These are phyloP conservation scores for Pythium chondricola DNA, from an alignment of 352 stramenopile species.

Conservation along the genomic window DNA sequence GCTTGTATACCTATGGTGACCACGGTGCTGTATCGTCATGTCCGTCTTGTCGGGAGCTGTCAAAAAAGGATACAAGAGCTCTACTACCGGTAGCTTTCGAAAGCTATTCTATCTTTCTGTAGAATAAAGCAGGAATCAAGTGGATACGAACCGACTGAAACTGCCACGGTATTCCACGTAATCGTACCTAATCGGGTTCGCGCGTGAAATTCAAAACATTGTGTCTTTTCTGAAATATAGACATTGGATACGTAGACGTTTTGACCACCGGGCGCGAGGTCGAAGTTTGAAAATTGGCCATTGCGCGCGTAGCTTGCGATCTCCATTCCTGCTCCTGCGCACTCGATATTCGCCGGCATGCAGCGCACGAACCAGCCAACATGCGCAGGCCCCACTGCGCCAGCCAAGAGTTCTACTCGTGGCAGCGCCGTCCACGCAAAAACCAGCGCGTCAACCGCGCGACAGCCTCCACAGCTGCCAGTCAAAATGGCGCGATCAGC, in stretches of 20 bases:
- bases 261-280: background rate
- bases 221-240: too few species aligned
- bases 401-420: background rate
- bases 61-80: too few species aligned
- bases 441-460: background rate
- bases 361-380: constrained; percentile 3
- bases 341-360: background rate
- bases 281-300: constrained; percentile 5
- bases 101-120: too few species aligned
- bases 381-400: background rate
- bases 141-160: too few species aligned
- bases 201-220: too few species aligned
- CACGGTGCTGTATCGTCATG: too few species aligned
- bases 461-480: background rate
- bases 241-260: background rate
- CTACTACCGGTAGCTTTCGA: too few species aligned
- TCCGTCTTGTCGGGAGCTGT: too few species aligned
- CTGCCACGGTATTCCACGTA: too few species aligned
- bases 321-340: background rate
- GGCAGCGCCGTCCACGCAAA: background rate
- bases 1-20: too few species aligned
- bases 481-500: background rate
- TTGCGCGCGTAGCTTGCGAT: background rate
- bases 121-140: too few species aligned
- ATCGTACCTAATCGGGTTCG: background rate